Base-by-base conservation (phyloP, 441 rosid species). In the Jatropha multifida region DNA sequence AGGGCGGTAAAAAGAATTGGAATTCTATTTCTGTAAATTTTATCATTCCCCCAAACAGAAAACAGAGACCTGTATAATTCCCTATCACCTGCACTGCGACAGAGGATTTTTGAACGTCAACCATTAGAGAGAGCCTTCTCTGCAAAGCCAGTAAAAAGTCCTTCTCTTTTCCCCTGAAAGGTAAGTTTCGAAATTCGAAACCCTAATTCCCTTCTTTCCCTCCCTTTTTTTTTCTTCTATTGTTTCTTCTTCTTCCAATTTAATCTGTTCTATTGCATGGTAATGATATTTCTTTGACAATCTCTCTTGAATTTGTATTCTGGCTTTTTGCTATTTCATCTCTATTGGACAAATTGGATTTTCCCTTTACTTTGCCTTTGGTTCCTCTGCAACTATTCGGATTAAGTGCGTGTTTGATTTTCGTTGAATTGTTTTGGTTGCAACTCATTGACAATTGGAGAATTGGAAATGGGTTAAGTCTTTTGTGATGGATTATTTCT, bases 131-230 rank as follows among this genome's bases (percentile, higher is more conserved):
- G 12, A 5, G 9, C 71, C 15, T 4, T 23, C 12, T 46, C 3
- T 13, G 32, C 27, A 12, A 41, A 8, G 32, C 32, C 32, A 20
- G 4, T 20, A 4, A 10, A 48, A 48, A 12, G 4, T 20, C 26
- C 9, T 27, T 13, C 15, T 58, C 68, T 60, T 26, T 55, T 42
- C 42, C 65, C 41, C 42, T 67, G 2, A 3, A 7, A 55, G 72
- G 77, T 74, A 66, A 44, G 23, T 74, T 74, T 58, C 18, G 58
- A 44, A 56, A 17, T 59, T 44, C 65, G 9, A 60, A 74, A 18
- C 77, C 77, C 77, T 74, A 42, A 65, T 63, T 48, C 17, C 13
- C 12, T 51, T 6, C 27, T 26, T 37, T 65, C 46, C 17, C 23
- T 65, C 46, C 27, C 13, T 42, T 26, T 52, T 11, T 52, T 32